Evolutionary conservation across 2,329 filamentous ascomycete genomes (phyloP), one percentile per base, ranked within the genome.

Genomic region (Aureobasidium sp.): DNA sequence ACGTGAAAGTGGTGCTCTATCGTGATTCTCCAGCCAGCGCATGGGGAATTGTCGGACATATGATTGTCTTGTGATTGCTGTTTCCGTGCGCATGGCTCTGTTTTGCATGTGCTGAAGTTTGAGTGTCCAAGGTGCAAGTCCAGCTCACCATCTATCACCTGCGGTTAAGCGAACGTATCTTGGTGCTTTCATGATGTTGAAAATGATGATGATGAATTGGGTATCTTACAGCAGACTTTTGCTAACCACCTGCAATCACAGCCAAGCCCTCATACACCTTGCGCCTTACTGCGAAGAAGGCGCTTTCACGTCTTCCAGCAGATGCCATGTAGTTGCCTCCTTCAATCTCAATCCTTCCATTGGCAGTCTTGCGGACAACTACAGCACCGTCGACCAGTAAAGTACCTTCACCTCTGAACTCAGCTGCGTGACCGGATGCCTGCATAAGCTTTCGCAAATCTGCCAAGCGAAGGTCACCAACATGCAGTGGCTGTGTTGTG

Each of bases 241-340:
- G 69, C 29, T 67, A 88, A 44, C 78, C 79, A 40, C 87, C 88
- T 14, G 86, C 85, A 59, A 98, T 90, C 56, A 97, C 88, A 29
- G 93, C 93, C 66, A 98, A 71, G 7, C 89, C 90, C 61, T 95
- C 88, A 67, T 98, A 98, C 59, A 98, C 94, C 70, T 88, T 90
- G 70, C 77, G 84, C 72, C 88, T 88, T 8, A 97, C 91, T 49
- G 87, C 87, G 64, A 89, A 88, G 65, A 96, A 94, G 30, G 86
- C 90, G 35, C 76, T 76, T 55, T 81, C 81, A 47, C 76, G 62
- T 49, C 70, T 63, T 45, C 69, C 69, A 4, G 67, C 69, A 16
- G 68, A 67, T 2, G 71, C 68, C 25, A 74, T 73, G 54, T 82
- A 68, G 1, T 82, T 86, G 4, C 85, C 81, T 55, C 85, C 86